These are phyloP conservation scores for Suillus weaverae DNA, from an alignment of 768 basidiomycete species.

Conservation along the genomic window DNA sequence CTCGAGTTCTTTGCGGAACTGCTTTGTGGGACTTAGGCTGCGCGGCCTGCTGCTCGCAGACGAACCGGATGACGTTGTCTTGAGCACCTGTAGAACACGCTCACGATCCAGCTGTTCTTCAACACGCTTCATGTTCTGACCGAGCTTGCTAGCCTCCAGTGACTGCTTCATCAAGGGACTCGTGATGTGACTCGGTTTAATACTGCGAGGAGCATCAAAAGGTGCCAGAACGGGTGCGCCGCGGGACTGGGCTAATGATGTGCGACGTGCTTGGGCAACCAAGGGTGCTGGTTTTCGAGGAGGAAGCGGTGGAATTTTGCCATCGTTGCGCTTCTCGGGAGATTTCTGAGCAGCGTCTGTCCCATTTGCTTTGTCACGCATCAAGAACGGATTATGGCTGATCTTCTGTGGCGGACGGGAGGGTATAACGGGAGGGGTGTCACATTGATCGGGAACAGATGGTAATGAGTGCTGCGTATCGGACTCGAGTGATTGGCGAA, in stretches of 20 bases:
- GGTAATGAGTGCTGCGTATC: neutral
- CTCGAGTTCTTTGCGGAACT: neutral
- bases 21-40: constrained; percentile 33
- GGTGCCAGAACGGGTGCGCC: constrained; percentile 5
- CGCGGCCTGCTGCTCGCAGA: constrained; percentile 25
- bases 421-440: constrained; percentile 2
- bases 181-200: constrained; percentile 45
- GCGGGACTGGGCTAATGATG: constrained; percentile 13
- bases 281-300: constrained; percentile 37
- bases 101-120: constrained; percentile 70
- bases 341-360: neutral
- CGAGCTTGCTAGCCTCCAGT: constrained; percentile 70
- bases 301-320: constrained; percentile 30
- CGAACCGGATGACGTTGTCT: constrained; percentile 48
- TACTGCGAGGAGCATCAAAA: constrained; percentile 21
- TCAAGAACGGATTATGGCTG: constrained; percentile 34
- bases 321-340: constrained; percentile 17
- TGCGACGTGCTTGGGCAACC: constrained; percentile 19
- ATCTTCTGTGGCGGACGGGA: constrained; percentile 21
- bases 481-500: constrained; percentile 25
- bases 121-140: constrained; percentile 66
- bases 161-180: constrained; percentile 72
- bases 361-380: constrained; percentile 20
- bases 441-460: constrained; percentile 9
- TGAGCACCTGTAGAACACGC: constrained; percentile 68